Conservation (phyloP, 2,329 filamentous ascomycete genomes). For the Trichoderma gracile region DNA sequence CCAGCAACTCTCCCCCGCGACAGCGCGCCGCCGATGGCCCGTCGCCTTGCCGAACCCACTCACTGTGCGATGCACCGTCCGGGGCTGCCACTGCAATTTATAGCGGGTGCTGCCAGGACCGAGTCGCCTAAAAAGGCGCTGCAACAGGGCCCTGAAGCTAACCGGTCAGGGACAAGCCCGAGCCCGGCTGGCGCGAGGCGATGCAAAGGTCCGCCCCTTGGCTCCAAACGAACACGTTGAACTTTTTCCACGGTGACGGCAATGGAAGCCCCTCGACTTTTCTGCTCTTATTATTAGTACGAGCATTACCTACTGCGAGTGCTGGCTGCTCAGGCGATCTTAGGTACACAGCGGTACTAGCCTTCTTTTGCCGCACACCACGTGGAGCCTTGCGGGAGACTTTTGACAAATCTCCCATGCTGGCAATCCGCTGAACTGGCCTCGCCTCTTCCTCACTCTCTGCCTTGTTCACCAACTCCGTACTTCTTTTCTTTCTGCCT, state of each 20-base stretch:
- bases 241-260: conserved; percentile 28
- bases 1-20: not conserved
- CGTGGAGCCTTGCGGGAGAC: conserved; percentile 35
- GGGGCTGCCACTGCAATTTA: too few species aligned
- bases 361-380: conserved; percentile 32
- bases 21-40: conserved; percentile 18
- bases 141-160: conserved; percentile 28
- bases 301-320: too few species aligned
- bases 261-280: conserved; percentile 10
- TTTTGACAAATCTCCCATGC: conserved; percentile 37
- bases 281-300: not conserved
- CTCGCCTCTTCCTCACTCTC: conserved; percentile 27
- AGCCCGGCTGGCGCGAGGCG: conserved; percentile 21
- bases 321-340: not conserved
- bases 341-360: not conserved
- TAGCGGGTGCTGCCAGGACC: conserved; percentile 3
- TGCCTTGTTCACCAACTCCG: not conserved
- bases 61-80: conserved; percentile 11
- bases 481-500: not conserved
- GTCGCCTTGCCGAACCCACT: not conserved
- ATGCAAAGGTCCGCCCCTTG: conserved; percentile 26
- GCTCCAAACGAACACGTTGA: conserved; percentile 35
- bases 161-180: conserved; percentile 25
- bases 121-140: conserved; percentile 14
- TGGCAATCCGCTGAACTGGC: conserved; percentile 29